Conservation (phyloP, 768 basidiomycete genomes). For the Pleurotus pulmonarius region DNA sequence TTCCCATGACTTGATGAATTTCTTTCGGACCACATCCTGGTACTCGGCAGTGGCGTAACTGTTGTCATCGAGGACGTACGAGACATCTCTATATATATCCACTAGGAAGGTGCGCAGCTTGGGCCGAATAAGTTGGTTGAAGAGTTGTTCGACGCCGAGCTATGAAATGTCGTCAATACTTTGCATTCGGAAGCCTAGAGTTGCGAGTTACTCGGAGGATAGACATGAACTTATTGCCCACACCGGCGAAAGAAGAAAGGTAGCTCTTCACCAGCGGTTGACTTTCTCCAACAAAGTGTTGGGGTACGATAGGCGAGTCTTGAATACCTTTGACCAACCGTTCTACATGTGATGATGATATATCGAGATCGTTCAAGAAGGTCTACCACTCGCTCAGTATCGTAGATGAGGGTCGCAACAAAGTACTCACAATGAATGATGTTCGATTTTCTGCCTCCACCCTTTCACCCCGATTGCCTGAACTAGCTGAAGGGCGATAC, state of each 20-base stretch:
- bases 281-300: slow-evolving; percentile 65
- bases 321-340: slow-evolving; percentile 68
- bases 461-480: slow-evolving; percentile 62
- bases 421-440: slow-evolving; percentile 72
- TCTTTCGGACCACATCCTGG: slow-evolving; percentile 81
- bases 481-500: slow-evolving; percentile 53
- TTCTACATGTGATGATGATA: slow-evolving; percentile 87
- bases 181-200: background rate
- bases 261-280: slow-evolving; percentile 43
- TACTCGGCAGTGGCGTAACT: slow-evolving; percentile 79
- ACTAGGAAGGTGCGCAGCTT: slow-evolving; percentile 77
- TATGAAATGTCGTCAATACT: slow-evolving; percentile 21
- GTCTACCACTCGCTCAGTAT: slow-evolving; percentile 37
- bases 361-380: slow-evolving; percentile 90
- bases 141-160: slow-evolving; percentile 89
- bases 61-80: slow-evolving; percentile 89
- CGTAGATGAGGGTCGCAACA: background rate
- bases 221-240: slow-evolving; percentile 63
- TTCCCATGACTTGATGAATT: slow-evolving; percentile 90
- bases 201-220: slow-evolving; percentile 59
- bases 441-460: slow-evolving; percentile 75
- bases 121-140: slow-evolving; percentile 91
- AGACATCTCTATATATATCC: slow-evolving; percentile 88
- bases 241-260: slow-evolving; percentile 46
- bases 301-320: slow-evolving; percentile 49